phyloP scores from a whole-genome alignment of 2,329 filamentous ascomycete genomes.

The Verticillium tricorpus region DNA sequence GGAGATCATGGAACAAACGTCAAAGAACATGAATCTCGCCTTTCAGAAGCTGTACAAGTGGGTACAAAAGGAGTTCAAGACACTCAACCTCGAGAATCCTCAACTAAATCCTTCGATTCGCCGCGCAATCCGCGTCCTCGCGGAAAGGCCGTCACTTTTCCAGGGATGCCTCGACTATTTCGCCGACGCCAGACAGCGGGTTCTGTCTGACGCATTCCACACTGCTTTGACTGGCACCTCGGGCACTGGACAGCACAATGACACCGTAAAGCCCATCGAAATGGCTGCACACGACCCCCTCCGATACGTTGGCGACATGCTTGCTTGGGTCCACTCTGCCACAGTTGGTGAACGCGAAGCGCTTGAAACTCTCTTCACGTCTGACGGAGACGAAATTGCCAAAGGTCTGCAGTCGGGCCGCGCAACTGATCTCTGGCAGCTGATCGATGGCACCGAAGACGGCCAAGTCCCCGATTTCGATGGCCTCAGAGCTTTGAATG shows the following conservation, averaged over 20 bases:
- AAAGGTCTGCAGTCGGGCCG: conserved; percentile 75
- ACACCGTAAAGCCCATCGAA: conserved; percentile 81
- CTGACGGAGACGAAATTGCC: conserved; percentile 83
- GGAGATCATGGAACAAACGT: conserved; percentile 88
- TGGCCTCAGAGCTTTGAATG: conserved; percentile 73
- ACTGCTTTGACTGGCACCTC: conserved; percentile 74
- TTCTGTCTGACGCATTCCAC: conserved; percentile 85
- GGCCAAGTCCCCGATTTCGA: conserved; percentile 61
- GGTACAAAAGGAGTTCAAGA: conserved; percentile 91
- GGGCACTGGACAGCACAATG: conserved; percentile 52
- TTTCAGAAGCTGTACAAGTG: conserved; percentile 96
- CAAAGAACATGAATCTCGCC: conserved; percentile 78
- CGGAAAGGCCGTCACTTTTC: conserved; percentile 85
- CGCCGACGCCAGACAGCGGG: conserved; percentile 80
- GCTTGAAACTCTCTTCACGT: conserved; percentile 84
- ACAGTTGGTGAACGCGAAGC: conserved; percentile 92
- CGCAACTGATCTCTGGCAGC: conserved; percentile 79
- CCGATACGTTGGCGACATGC: conserved; percentile 92
- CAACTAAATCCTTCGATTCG: conserved; percentile 85
- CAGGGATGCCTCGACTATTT: conserved; percentile 93
- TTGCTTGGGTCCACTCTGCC: conserved; percentile 93
- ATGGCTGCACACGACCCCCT: conserved; percentile 87
- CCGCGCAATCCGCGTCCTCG: conserved; percentile 77
- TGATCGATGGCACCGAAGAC: conserved; percentile 54
- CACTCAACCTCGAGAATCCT: conserved; percentile 87